Conservation (phyloP, 2,329 filamentous ascomycete species). For the Fusarium citri region DNA sequence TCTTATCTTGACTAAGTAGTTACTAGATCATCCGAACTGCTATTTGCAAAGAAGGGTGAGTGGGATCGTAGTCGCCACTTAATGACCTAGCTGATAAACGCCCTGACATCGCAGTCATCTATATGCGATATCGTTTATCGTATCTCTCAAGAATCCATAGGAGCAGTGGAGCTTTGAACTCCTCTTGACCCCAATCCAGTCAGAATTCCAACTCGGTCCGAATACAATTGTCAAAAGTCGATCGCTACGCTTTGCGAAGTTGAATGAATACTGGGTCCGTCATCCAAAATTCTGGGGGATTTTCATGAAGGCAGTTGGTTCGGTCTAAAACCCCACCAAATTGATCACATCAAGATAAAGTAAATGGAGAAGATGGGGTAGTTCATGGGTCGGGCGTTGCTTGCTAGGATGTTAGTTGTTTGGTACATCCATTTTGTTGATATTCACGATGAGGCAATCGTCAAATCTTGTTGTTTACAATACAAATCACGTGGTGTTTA, state of each 20-base stretch:
- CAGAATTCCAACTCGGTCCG: constrained; percentile 10
- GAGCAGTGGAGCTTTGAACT: neutral
- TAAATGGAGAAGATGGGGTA: constrained; percentile 26
- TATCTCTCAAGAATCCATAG: neutral
- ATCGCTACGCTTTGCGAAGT: neutral
- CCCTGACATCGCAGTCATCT: neutral
- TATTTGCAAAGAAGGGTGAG: neutral
- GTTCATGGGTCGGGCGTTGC: constrained; percentile 26
- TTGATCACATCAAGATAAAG: constrained; percentile 26
- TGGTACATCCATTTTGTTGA: neutral
- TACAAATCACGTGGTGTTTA: constrained; percentile 27
- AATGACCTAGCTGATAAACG: neutral
- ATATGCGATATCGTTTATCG: neutral
- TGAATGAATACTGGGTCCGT: constrained; percentile 31
- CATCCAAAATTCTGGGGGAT: constrained; percentile 18
- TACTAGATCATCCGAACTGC: neutral
- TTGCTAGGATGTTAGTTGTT: constrained; percentile 1
- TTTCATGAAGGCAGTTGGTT: constrained; percentile 22
- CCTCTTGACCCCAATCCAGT: neutral
- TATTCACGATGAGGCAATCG: neutral
- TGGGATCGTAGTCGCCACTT: no score
- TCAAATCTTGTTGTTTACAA: neutral
- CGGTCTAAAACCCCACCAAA: constrained; percentile 22
- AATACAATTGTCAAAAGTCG: neutral
- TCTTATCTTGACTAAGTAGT: neutral